Conservation (phyloP, 202 grass and related monocot genomes). For the Dendrocalamus latiflorus region DNA sequence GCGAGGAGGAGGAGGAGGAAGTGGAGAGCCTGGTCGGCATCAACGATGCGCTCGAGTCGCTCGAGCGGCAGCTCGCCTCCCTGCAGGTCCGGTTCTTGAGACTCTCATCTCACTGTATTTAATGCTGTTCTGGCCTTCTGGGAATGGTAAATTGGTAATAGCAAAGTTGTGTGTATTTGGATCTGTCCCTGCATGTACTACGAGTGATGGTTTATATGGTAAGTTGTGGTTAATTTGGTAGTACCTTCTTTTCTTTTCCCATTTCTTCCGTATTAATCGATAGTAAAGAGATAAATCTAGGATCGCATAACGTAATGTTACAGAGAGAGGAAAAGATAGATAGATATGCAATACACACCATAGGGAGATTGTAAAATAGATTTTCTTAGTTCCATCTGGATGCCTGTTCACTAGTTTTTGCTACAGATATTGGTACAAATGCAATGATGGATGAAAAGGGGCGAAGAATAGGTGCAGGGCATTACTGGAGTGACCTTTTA, state of each 20-base stretch:
- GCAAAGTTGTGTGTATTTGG: background rate
- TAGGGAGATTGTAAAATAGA: background rate
- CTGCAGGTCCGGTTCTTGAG: slow-evolving; percentile 51
- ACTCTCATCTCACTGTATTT: slow-evolving; percentile 8
- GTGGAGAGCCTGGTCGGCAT: slow-evolving; percentile 52
- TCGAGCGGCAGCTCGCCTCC: slow-evolving; percentile 68
- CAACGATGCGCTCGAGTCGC: slow-evolving; percentile 63
- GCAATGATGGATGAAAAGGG: background rate
- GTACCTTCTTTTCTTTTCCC: background rate
- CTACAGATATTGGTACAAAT: background rate
- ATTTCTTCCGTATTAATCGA: background rate
- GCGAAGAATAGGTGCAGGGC: background rate
- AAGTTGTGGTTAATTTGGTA: background rate
- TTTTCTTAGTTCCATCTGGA: background rate
- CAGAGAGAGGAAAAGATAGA: background rate
- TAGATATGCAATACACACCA: too few relatives aligned
- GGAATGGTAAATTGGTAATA: background rate
- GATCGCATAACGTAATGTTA: background rate
- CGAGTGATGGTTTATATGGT: background rate
- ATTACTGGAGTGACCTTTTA: background rate
- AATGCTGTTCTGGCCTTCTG: too few relatives aligned
- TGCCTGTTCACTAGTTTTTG: background rate
- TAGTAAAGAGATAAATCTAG: background rate
- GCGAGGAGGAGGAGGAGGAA: background rate
- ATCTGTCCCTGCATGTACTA: background rate